Evolutionary conservation across 2,329 filamentous ascomycete genomes (phyloP), one percentile per base, ranked within the genome.

Genomic region (Alternaria incomplexa): DNA sequence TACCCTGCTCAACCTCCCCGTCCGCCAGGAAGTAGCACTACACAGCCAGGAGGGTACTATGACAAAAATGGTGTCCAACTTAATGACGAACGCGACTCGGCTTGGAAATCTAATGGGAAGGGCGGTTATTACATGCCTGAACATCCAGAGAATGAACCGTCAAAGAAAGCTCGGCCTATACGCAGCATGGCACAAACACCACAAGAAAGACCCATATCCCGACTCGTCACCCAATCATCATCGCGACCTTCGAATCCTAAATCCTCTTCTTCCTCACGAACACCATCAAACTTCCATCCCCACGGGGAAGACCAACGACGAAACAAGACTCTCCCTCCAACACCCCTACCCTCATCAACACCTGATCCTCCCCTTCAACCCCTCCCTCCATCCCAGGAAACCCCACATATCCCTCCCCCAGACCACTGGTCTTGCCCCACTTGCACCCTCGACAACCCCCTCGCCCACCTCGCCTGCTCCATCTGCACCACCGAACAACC

Each of bases 371-470:
- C 36, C 0, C 17, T 5, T 32, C 48, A 44, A 44, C 40, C 43
- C 17, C 43, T 32, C 30, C 30, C 30, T 32, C 30, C 17, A 45
- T 22, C 43, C n/a, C 74, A 72, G 59, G 30, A 62, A 17, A 65
- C 75, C 43, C 70, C 72, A 44, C 61, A 81, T 46, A 79, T 73
- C 56, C 71, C 80, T 54, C 70, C 73, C 28, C 73, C 72, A 75
- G 4, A 72, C 81, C 56, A 80, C 84, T 90, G 88, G 88, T 82
- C 83, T 23, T 90, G 88, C 71, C 81, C 85, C 11, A 82, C 85
- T 62, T 90, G 88, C 77, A 90, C 88, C 0, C 84, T 89, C 40
- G 83, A 87, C 62, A 90, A 90, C 63, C 85, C 87, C 1, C 71
- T 85, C n/a, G 83, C 84, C 25, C 88, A 84, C 67, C 83, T 89